Conservation (phyloP, 1,284 basidiomycete genomes). For the Ganoderma resinaceum region DNA sequence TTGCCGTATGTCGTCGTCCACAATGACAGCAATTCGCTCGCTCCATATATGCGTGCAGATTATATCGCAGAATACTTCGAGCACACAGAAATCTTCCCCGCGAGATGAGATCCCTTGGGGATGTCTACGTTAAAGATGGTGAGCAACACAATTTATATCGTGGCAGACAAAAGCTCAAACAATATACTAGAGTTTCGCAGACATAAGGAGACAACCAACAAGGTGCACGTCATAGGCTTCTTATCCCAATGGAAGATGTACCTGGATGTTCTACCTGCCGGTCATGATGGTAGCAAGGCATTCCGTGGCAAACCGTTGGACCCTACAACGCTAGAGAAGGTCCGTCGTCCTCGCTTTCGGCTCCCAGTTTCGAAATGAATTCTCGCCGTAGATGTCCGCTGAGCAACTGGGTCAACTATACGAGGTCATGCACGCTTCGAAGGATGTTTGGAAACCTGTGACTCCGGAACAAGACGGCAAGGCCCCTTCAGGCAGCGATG, state of each 20-base stretch:
- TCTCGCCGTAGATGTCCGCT: constrained; percentile 72
- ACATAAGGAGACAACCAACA: constrained; percentile 83
- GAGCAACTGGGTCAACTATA: constrained; percentile 92
- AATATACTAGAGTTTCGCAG: constrained; percentile 76
- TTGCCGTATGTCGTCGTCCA: constrained; percentile 63
- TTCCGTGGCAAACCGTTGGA: constrained; percentile 81
- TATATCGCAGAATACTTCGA: constrained; percentile 84
- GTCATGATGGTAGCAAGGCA: constrained; percentile 44
- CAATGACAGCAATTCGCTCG: not conserved
- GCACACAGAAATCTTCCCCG: constrained; percentile 77
- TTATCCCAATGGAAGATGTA: constrained; percentile 94
- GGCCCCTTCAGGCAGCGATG: not conserved
- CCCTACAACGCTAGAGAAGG: constrained; percentile 82
- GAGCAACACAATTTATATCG: constrained; percentile 22
- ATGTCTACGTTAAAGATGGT: constrained; percentile 90
- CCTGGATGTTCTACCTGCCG: constrained; percentile 72
- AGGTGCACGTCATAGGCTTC: constrained; percentile 91
- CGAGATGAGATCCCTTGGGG: constrained; percentile 89
- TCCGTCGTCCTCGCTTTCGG: constrained; percentile 39
- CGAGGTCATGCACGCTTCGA: constrained; percentile 90
- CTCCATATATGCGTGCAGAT: constrained; percentile 47
- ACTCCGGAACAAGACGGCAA: constrained; percentile 29
- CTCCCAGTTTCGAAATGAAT: not conserved
- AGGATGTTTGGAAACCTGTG: constrained; percentile 81
- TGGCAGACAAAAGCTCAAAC: constrained; percentile 5